Evolutionary conservation across 768 basidiomycete genomes (phyloP), one percentile per base, ranked within the genome.

Genomic region (Naematelia aurantialba): DNA sequence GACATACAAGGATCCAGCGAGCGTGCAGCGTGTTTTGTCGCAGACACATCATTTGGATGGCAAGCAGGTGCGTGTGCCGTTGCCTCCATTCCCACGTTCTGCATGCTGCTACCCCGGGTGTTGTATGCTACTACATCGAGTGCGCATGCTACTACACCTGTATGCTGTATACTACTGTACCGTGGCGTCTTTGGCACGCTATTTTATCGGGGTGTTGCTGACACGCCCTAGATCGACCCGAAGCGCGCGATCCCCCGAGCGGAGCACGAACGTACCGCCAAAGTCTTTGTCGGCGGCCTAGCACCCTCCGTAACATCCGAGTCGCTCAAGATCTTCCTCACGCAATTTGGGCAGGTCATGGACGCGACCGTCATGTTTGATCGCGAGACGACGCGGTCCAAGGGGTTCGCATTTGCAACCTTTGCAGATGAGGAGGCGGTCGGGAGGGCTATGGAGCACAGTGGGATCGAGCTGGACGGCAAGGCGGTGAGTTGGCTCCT

Each of bases 361-460:
- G 94, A 99, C 76, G 92, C 94, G 46, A 98, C 94, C 0, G 91
- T 99, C 66, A 99, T 98, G 96, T 82, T 96, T 67, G 96, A 99
- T 78, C 57, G 71, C 19, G 74, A 75, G 22, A 75, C 74, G 13
- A 53, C 52, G 2, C 49, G 74, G 47, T 92, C 89, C 79, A 96
- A 98, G 77, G 96, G 96, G 12, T 99, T 99, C 65, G 96, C 93
- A 0, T 99, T 99, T 73, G 90, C 98, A 11, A 94, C 91, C 0
- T 94, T 97, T 71, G 81, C 78, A 44, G 88, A 92, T 73, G 88
- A 90, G 61, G 87, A 87, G n/a, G 85, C 88, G 65, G 89, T 93
- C 21, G 87, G 91, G 61, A 87, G 87, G 34, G 88, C 92, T 74
- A 85, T 99, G 49, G 88, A 87, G 0, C 87, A 89, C 52, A 89